These are phyloP conservation scores for Psidium guajava DNA, from an alignment of 345 rosid genomes.

Conservation along the genomic window DNA sequence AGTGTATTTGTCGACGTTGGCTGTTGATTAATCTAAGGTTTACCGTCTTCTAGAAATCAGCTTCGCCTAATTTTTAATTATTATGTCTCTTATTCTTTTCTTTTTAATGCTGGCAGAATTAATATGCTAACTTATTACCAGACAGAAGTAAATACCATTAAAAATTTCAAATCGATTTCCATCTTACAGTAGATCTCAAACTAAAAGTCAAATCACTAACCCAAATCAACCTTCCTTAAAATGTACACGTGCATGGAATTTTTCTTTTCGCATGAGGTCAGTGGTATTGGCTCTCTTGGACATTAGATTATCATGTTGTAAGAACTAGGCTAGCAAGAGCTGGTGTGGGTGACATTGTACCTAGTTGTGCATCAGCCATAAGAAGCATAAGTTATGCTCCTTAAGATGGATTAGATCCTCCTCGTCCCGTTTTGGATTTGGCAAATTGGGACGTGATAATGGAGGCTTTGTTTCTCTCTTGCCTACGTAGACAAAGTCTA, in stretches of 20 bases:
- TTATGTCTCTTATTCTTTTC: neutral
- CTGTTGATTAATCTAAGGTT: neutral
- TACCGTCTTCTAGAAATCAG: neutral
- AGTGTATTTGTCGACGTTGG: neutral
- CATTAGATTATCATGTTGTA: neutral
- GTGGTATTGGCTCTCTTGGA: neutral
- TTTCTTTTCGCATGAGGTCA: neutral
- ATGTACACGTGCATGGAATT: neutral
- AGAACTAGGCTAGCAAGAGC: neutral
- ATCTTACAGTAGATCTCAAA: neutral
- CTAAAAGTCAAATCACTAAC: too few species aligned
- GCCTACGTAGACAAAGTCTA: neutral
- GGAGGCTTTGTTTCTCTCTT: neutral
- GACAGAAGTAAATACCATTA: neutral
- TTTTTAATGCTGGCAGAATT: neutral
- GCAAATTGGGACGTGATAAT: neutral
- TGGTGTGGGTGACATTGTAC: neutral
- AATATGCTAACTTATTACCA: neutral
- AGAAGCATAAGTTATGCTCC: neutral
- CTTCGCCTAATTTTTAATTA: neutral
- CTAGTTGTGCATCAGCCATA: neutral
- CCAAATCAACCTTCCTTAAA: neutral
- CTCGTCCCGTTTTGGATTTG: neutral
- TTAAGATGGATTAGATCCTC: neutral
- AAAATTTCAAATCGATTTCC: neutral